Evolutionary conservation across 495 filamentous ascomycete species (phyloP), one percentile per base, ranked within the genome.

Genomic region (Parathielavia hyrcaniae): DNA sequence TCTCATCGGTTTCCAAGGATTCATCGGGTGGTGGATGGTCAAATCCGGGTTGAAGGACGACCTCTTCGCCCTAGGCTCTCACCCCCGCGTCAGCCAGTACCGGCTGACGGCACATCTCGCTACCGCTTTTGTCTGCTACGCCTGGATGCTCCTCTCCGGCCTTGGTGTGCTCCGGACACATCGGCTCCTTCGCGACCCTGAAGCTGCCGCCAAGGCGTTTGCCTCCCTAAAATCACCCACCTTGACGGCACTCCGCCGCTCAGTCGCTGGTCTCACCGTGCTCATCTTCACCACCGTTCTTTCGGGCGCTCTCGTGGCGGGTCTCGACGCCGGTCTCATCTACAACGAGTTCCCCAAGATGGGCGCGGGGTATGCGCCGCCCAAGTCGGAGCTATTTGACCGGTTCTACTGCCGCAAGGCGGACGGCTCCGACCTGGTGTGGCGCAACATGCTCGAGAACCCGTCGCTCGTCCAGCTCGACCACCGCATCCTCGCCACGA

Each of bases 21-120:
- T 93, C 62, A 80, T 98, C 46, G 93, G 93, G 11, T 98, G 93
- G 93, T 98, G 92, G 90, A 98, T 98, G 93, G 93, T 98, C 63
- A 95, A 95, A 71, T 91, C 87, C 0, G 93, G 93, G 2, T 76
- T 98, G 56, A 90, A 89, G 63, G 93, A 98, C 68, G 91, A 97
- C 65, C 82, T 97, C 17, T 96, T 97, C 66, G 89, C 87, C 4
- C 86, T 88, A 1, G 95, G 92, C 8, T 85, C 83, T 53, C 90
- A 96, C 70, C 93, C 93, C 0, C 83, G 93, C 53, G 93, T 98
- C 34, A 88, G 83, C 67, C 93, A 98, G 73, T 97, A 97, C 74
- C 85, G 93, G 19, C 81, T 98, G 40, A 86, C 91, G 14, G 83
- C 90, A 3, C 93, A 98, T 68, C 77, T 98, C 1, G 89, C 87